Evolutionary conservation across 768 basidiomycete genomes (phyloP), one percentile per base, ranked within the genome.

Genomic region (Serpula lacrymans): DNA sequence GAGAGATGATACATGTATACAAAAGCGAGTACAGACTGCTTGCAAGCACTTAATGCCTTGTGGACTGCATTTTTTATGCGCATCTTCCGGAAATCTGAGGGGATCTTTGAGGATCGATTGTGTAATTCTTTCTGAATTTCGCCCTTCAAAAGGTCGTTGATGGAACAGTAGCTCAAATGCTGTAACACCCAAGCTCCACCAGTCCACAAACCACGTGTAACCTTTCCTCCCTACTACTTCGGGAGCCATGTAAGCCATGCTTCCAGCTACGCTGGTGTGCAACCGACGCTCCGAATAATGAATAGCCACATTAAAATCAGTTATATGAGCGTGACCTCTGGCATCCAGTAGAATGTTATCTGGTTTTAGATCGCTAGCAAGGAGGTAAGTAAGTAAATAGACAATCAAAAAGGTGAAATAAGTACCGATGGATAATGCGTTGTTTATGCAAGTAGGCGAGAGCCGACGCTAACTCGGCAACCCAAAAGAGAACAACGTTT

Each of bases 211-310:
- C 77, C 89, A 93, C 3, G 87, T 86, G 62, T 99, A 99, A 12
- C 96, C 96, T 55, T 82, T 84, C 55, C 88, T 84, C 37, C 78
- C 80, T 31, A 97, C 74, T n/a, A 99, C 86, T 62, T 99, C 92
- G 0, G 95, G 94, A 8, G 94, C 94, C 96, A 99, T 99, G 67
- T 99, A 99, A 0, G 96, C 95, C 91, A 99, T 94, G 55, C 89
- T 93, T 3, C 96, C 96, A 6, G 96, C 95, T 12, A 99, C 88
- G 45, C 89, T 91, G 1, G 89, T 92, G 62, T 98, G 84, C 46
- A 87, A 55, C 25, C 94, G 78, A 38, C 84, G 75, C 45, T 90
- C 88, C 9, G 94, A 95, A 60, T 92, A 97, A 62, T 98, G 95
- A 6, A 98, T 95, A 17, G 95, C 96, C 50, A 99, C 93, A 56